Evolutionary conservation across 2,329 filamentous ascomycete species (phyloP).

Genomic region (Penicillium paneum): DNA sequence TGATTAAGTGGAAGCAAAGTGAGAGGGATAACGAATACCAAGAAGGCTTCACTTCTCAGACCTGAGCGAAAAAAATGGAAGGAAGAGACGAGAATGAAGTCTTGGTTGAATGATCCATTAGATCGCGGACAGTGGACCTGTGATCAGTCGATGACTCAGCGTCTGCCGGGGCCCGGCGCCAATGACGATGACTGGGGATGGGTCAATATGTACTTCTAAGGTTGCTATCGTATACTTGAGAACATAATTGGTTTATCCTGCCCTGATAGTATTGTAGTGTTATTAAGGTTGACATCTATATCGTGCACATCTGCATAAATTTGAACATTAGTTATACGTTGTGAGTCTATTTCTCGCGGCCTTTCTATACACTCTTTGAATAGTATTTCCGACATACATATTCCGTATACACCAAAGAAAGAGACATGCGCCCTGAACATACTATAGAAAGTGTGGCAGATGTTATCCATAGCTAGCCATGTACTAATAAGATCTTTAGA

Average conservation of each 20-base stretch:
- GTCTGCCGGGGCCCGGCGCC: background rate
- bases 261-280: background rate
- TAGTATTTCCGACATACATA: background rate
- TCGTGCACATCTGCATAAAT: background rate
- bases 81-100: background rate
- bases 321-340: background rate
- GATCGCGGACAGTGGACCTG: background rate
- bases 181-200: background rate
- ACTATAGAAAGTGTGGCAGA: background rate
- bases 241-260: background rate
- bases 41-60: background rate
- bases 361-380: background rate
- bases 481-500: background rate
- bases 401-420: background rate
- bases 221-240: background rate
- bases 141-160: constrained; percentile 10
- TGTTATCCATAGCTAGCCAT: background rate
- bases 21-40: background rate
- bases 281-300: background rate
- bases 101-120: background rate
- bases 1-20: background rate
- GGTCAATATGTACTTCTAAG: background rate
- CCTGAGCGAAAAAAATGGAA: background rate
- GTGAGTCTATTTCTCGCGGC: background rate
- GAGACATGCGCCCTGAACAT: background rate